phyloP scores from a whole-genome alignment of 2,329 filamentous ascomycete species.

The Endothia cerciana region DNA sequence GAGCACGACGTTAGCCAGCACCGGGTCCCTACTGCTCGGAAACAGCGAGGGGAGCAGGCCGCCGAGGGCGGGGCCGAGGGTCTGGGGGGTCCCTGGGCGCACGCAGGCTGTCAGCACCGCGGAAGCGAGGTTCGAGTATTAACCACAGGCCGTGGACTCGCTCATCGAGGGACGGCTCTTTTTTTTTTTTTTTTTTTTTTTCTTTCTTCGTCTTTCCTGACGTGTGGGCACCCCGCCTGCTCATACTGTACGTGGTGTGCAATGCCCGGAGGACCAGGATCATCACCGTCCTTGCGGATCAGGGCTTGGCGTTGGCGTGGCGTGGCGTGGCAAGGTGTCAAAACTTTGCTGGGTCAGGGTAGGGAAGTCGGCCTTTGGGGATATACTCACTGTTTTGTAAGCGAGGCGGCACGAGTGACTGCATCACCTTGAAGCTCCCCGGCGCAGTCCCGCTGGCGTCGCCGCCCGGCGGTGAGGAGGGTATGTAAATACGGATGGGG shows the following conservation, averaged over 20 bases:
- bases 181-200: too few species aligned
- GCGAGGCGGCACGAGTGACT: constrained; percentile 68
- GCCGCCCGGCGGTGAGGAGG: constrained; percentile 56
- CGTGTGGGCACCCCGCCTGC: neutral
- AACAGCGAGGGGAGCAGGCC: constrained; percentile 79
- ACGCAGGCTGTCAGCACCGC: neutral
- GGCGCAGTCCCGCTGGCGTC: constrained; percentile 35
- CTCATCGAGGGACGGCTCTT: neutral
- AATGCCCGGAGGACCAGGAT: neutral
- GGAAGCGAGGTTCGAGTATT: too few species aligned
- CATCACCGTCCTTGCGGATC: constrained; percentile 52
- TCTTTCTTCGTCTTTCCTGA: neutral
- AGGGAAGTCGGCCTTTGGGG: constrained; percentile 5
- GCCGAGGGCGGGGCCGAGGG: constrained; percentile 77
- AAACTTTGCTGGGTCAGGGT: neutral
- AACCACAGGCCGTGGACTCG: too few species aligned
- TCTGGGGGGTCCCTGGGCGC: constrained; percentile 42
- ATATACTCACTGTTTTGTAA: constrained; percentile 41
- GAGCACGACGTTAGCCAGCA: constrained; percentile 81
- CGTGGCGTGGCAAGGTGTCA: neutral
- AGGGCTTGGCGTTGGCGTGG: constrained; percentile 31
- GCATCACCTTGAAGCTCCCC: constrained; percentile 72
- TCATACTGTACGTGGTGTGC: neutral
- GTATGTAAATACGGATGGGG: constrained; percentile 87
- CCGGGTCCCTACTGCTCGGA: constrained; percentile 80